Conservation (phyloP, 2,329 filamentous ascomycete species). For the Aureobasidium mangrovei region DNA sequence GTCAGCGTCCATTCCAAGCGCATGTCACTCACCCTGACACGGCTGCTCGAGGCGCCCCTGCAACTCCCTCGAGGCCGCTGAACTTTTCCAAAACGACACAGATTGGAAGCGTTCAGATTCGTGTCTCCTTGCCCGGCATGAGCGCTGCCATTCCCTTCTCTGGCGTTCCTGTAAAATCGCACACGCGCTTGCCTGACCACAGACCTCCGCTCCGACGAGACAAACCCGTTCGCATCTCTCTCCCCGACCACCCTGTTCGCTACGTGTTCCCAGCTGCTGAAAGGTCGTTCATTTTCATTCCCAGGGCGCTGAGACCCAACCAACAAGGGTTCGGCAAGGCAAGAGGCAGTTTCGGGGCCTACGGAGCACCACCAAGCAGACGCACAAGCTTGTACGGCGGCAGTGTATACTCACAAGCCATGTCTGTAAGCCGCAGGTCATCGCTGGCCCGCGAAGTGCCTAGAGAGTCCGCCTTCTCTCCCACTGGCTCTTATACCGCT, state of each 20-base stretch:
- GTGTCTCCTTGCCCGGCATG: conserved; percentile 72
- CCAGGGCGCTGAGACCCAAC: conserved; percentile 83
- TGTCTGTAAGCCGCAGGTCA: conserved; percentile 81
- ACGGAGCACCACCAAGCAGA: conserved; percentile 51
- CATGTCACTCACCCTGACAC: neutral
- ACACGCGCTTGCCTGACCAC: conserved; percentile 90
- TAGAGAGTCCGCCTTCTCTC: conserved; percentile 69
- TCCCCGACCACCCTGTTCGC: conserved; percentile 68
- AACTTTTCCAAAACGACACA: conserved; percentile 71
- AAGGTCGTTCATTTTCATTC: conserved; percentile 96
- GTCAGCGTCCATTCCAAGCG: conserved; percentile 1
- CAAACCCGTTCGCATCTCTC: conserved; percentile 88
- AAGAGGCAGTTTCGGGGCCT: conserved; percentile 60
- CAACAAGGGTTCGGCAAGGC: conserved; percentile 64
- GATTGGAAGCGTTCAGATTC: conserved; percentile 75
- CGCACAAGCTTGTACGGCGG: conserved; percentile 77
- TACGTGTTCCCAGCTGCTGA: conserved; percentile 89
- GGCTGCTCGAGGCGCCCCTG: neutral
- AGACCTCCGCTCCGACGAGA: conserved; percentile 87
- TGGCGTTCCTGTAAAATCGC: conserved; percentile 73
- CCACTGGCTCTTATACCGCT: conserved; percentile 62
- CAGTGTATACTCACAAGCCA: conserved; percentile 75
- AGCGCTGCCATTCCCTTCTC: conserved; percentile 61
- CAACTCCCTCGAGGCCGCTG: conserved; percentile 19
- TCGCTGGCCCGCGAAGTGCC: conserved; percentile 61